A percentile compares a stretch with the other conserved stretches of the same genome.
These are phyloP conservation scores for Verticillium dahliae DNA, from an alignment of 2,329 filamentous ascomycete genomes.

Conservation along the genomic window DNA sequence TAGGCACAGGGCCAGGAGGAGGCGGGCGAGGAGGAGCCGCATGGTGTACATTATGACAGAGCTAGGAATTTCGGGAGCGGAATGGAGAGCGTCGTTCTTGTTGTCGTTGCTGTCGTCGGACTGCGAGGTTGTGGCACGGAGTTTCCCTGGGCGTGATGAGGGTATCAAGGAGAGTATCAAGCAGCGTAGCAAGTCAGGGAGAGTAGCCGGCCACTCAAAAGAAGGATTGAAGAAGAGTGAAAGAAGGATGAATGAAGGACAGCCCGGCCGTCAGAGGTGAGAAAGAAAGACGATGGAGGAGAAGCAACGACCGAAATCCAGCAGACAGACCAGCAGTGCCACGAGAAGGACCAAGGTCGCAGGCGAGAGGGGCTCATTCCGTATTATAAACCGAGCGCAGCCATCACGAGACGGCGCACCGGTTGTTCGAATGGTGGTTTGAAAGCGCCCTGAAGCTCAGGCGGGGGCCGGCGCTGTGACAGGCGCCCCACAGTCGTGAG, in stretches of 20 bases:
- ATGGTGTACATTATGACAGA: neutral
- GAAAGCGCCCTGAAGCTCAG: slow-evolving; percentile 1
- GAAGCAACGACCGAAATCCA: neutral
- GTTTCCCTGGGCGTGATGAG: neutral
- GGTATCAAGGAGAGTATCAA: neutral
- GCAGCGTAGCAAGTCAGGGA: neutral
- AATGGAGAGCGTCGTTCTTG: neutral
- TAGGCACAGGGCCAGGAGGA: slow-evolving; percentile 8
- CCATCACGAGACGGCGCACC: neutral
- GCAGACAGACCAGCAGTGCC: neutral
- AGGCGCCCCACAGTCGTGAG: slow-evolving; percentile 8
- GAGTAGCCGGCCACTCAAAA: slow-evolving; percentile 13
- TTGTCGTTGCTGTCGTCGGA: neutral
- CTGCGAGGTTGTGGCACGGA: neutral
- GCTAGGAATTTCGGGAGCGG: neutral
- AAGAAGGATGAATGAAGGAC: neutral
- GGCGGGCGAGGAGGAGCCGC: slow-evolving; percentile 6
- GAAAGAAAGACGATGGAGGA: neutral
- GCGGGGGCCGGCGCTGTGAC: neutral
- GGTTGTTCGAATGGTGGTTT: neutral
- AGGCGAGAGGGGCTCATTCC: neutral
- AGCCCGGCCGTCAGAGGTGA: neutral
- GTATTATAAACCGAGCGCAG: neutral
- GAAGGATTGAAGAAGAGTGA: neutral
- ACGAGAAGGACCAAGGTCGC: neutral